phyloP scores from a whole-genome alignment of 768 basidiomycete genomes.

The Tephrocybe sp. region DNA sequence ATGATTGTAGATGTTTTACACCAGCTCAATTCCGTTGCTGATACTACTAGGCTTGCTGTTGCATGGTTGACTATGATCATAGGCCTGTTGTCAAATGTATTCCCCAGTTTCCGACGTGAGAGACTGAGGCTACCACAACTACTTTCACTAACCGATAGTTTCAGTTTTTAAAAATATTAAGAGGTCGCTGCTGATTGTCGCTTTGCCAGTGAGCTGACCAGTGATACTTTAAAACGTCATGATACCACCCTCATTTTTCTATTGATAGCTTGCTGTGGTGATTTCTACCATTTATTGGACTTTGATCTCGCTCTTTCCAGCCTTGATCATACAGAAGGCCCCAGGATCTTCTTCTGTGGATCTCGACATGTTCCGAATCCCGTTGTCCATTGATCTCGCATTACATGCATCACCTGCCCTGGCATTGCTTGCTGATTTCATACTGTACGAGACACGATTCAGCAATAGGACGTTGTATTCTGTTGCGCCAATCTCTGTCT shows the following conservation, averaged over 20 bases:
- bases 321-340: constrained; percentile 47
- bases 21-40: background rate
- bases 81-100: constrained; percentile 29
- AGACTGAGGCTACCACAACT: background rate
- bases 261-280: constrained; percentile 30
- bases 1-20: background rate
- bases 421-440: constrained; percentile 63
- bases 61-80: constrained; percentile 33
- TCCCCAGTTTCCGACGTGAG: constrained; percentile 29
- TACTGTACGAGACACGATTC: constrained; percentile 61
- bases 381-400: constrained; percentile 56
- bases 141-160: background rate
- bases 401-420: constrained; percentile 65
- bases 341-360: constrained; percentile 21
- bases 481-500: constrained; percentile 27
- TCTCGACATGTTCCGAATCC: constrained; percentile 33
- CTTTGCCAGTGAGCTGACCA: constrained; percentile 53
- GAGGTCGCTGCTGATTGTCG: constrained; percentile 56
- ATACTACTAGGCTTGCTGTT: constrained; percentile 30
- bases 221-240: background rate
- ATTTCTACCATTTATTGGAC: constrained; percentile 66
- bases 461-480: constrained; percentile 19
- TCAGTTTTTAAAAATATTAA: constrained; percentile 45
- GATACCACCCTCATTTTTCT: background rate
- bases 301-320: constrained; percentile 51